These are phyloP conservation scores for Platanthera zijinensis DNA, from an alignment of 106 monocot genomes.

Conservation along the genomic window DNA sequence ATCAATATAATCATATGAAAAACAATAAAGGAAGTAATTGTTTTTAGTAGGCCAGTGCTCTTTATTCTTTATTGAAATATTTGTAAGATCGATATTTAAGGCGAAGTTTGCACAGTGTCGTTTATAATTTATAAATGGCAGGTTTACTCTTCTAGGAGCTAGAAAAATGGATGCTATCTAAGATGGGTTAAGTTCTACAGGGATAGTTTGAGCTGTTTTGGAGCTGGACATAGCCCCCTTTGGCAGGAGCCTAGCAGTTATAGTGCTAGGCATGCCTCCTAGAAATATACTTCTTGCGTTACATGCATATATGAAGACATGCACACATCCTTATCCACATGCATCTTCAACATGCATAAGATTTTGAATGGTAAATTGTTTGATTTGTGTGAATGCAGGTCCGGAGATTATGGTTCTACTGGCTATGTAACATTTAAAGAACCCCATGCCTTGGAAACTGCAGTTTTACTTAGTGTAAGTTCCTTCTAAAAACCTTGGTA, in stretches of 20 bases:
- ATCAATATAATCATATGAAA: neutral
- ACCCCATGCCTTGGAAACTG: constrained; percentile 60
- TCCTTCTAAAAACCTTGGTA: constrained; percentile 7
- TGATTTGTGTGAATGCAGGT: constrained; percentile 24
- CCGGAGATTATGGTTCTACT: constrained; percentile 63
- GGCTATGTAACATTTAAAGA: constrained; percentile 83
- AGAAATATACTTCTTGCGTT: neutral
- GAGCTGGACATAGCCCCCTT: neutral
- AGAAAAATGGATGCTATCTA: neutral
- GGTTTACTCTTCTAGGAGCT: neutral
- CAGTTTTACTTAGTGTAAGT: constrained; percentile 72
- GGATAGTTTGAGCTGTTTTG: neutral
- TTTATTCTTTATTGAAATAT: neutral
- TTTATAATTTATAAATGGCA: neutral
- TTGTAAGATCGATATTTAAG: neutral
- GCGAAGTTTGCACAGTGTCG: neutral
- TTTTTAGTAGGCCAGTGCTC: neutral
- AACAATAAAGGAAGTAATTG: neutral
- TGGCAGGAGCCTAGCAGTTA: neutral
- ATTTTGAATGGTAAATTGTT: neutral
- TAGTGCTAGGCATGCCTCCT: neutral
- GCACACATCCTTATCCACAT: neutral
- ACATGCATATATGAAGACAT: neutral
- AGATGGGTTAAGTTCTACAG: neutral
- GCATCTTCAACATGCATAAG: neutral